phyloP scores from a whole-genome alignment of 2,329 filamentous ascomycete genomes.

The Colletotrichum musicola region DNA sequence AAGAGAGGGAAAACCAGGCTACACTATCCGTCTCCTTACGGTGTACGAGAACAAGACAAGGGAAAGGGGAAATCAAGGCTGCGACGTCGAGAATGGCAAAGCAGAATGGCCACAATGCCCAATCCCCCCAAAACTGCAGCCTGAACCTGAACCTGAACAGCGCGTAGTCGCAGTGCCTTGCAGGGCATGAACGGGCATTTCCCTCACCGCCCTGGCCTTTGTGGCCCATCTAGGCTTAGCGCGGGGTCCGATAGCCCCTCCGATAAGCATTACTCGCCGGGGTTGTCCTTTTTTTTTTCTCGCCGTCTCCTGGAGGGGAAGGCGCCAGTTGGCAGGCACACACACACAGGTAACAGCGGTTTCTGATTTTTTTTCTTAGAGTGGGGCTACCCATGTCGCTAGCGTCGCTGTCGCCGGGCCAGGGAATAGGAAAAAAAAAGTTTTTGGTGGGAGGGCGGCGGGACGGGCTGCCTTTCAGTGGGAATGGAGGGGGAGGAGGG shows the following conservation, averaged over 20 bases:
- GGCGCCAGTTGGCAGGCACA: constrained; percentile 3
- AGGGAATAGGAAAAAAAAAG: constrained; percentile 40
- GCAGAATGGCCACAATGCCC: not conserved
- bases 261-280: constrained; percentile 45
- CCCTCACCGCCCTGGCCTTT: constrained; percentile 45
- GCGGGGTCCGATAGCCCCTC: constrained; percentile 40
- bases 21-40: too few species aligned
- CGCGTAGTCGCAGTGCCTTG: not conserved
- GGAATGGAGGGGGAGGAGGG: constrained; percentile 19
- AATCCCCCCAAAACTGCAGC: not conserved
- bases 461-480: constrained; percentile 11
- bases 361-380: constrained; percentile 40
- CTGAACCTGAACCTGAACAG: not conserved
- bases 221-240: constrained; percentile 40
- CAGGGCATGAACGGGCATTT: constrained; percentile 40
- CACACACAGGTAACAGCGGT: constrained; percentile 3
- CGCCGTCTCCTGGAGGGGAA: constrained; percentile 1
- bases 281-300: constrained; percentile 10
- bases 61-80: not conserved
- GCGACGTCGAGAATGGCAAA: not conserved
- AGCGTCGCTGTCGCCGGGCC: constrained; percentile 39
- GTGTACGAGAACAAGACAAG: not conserved
- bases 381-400: constrained; percentile 38
- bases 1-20: not conserved
- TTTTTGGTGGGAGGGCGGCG: constrained; percentile 40